Percentiles rank a stretch among this genome's conserved stretches.
These are phyloP conservation scores for Botrytis fabae DNA, from an alignment of 2,329 filamentous ascomycete genomes.

Conservation along the genomic window DNA sequence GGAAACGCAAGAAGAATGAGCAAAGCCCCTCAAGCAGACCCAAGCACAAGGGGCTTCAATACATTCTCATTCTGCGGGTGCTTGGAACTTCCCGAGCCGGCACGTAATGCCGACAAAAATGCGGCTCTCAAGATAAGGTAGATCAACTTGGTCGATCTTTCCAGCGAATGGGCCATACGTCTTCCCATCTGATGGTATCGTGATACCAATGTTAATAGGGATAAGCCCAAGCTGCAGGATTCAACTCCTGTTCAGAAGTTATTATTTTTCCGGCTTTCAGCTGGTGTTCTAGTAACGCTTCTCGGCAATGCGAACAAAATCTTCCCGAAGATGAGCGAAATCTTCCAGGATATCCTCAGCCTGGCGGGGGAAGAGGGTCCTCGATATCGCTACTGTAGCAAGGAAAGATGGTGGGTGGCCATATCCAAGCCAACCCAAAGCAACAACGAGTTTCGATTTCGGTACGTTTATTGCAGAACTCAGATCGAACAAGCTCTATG, in stretches of 20 bases:
- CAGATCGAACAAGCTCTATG: background rate
- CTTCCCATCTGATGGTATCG: background rate
- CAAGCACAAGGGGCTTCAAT: background rate
- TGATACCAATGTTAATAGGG: too few species aligned
- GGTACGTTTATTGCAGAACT: background rate
- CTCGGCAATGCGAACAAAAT: conserved; percentile 71
- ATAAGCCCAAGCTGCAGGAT: background rate
- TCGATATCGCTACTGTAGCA: background rate
- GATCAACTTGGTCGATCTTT: background rate
- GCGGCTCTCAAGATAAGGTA: background rate
- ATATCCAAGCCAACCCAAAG: background rate
- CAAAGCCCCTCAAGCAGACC: background rate
- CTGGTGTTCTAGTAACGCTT: conserved; percentile 71
- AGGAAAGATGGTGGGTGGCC: background rate
- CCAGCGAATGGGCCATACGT: background rate
- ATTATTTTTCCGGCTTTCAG: conserved; percentile 73
- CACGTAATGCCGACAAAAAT: background rate
- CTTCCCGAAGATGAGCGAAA: conserved; percentile 61
- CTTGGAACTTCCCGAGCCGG: background rate
- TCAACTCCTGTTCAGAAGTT: conserved; percentile 48
- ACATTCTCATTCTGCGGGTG: background rate
- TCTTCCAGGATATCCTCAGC: conserved; percentile 39
- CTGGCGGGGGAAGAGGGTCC: background rate
- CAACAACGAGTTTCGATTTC: too few species aligned
- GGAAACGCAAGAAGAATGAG: background rate